Evolutionary conservation across 441 rosid genomes (phyloP).

Genomic region (Syzygium syzygioides): DNA sequence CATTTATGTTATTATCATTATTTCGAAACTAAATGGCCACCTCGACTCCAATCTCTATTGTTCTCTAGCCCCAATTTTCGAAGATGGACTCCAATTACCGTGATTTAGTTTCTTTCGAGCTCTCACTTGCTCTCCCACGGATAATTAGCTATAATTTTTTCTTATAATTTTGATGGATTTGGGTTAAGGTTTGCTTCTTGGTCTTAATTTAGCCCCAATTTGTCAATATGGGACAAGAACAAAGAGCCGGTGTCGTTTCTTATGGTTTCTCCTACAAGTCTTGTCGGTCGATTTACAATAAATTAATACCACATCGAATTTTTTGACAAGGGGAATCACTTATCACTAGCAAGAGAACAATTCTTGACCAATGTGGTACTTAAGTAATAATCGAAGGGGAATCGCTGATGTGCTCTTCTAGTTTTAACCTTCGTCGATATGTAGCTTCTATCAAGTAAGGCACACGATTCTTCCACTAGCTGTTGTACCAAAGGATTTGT

Average conservation of each 20-base stretch:
- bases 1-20: too few species aligned
- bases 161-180: background rate
- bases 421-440: background rate
- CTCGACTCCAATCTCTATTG: background rate
- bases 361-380: background rate
- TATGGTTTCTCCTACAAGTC: background rate
- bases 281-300: background rate
- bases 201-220: background rate
- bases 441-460: background rate
- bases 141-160: background rate
- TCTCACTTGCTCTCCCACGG: background rate
- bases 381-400: rapidly evolving
- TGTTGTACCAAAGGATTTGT: background rate
- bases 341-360: background rate
- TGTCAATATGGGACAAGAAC: background rate
- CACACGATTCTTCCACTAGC: background rate
- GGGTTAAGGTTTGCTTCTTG: background rate
- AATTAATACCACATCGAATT: rapidly evolving
- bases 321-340: background rate
- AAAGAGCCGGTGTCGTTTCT: background rate
- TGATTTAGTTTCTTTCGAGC: background rate
- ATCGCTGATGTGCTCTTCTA: background rate
- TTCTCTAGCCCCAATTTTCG: background rate
- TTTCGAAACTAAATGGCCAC: background rate
- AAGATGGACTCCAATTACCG: too few species aligned